Conservation (phyloP, 148 eudicot genomes). For the Camellia japonica region DNA sequence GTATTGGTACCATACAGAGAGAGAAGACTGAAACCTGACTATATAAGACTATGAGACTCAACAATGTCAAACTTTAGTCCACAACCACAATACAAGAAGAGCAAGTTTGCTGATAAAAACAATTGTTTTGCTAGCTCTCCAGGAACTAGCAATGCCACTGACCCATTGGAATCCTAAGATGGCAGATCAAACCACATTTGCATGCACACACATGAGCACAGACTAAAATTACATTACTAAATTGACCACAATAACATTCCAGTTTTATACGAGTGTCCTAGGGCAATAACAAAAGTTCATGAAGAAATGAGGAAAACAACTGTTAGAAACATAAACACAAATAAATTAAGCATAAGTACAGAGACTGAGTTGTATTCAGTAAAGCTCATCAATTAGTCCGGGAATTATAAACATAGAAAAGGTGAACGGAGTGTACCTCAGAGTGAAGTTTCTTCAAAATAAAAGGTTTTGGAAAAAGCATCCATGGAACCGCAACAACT, state of each 20-base stretch:
- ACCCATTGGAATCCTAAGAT: not conserved
- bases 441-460: constrained; percentile 81
- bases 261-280: not conserved
- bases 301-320: not conserved
- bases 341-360: not conserved
- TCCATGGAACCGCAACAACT: constrained; percentile 99
- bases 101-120: not conserved
- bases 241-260: not conserved
- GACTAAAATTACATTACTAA: not conserved
- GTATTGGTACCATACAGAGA: not conserved
- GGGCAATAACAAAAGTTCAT: not conserved
- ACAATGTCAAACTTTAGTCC: not conserved
- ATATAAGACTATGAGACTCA: not conserved
- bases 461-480: constrained; percentile 99
- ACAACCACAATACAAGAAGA: not conserved
- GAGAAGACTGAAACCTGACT: not conserved
- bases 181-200: not conserved
- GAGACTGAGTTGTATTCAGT: not conserved
- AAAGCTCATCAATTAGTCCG: not conserved
- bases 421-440: constrained; percentile 57
- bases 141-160: not conserved
- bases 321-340: not conserved
- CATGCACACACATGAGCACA: not conserved
- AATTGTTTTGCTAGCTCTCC: not conserved
- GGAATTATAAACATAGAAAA: not conserved